These are phyloP conservation scores for Parathielavia appendiculata DNA, from an alignment of 495 filamentous ascomycete species.

Conservation along the genomic window DNA sequence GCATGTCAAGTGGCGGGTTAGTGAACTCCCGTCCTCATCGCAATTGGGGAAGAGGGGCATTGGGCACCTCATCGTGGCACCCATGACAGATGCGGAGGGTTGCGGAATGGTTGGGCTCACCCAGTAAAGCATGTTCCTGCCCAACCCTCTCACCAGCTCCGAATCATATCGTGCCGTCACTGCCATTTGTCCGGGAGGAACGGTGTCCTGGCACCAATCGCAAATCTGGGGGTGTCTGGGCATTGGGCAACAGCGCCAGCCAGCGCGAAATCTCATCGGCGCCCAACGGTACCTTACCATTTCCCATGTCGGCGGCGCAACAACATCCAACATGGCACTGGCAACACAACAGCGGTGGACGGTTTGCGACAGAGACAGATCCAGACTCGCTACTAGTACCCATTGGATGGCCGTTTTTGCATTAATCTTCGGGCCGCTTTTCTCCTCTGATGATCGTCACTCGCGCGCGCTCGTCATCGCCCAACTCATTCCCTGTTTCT, in stretches of 20 bases:
- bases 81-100: constrained; percentile 4
- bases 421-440: constrained; percentile 10
- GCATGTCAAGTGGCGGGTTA: constrained; percentile 15
- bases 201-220: constrained; percentile 30
- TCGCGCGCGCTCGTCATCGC: constrained; percentile 22
- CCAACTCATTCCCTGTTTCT: constrained; percentile 24
- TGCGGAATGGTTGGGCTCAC: constrained; percentile 15
- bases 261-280: constrained; percentile 17
- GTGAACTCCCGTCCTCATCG: neutral
- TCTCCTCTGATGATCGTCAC: constrained; percentile 7
- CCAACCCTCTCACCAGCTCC: constrained; percentile 21
- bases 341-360: constrained; percentile 1
- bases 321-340: constrained; percentile 11
- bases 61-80: constrained; percentile 18
- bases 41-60: constrained; percentile 1
- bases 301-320: neutral
- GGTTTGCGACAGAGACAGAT: constrained; percentile 10
- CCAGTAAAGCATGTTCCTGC: constrained; percentile 26
- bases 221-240: constrained; percentile 8
- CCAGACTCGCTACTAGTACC: neutral
- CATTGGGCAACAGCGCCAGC: constrained; percentile 29
- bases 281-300: constrained; percentile 32
- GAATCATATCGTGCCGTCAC: constrained; percentile 23
- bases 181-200: constrained; percentile 11
- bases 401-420: constrained; percentile 8